These are phyloP conservation scores for Neofusicoccum laricinum DNA, from an alignment of 2,329 filamentous ascomycete genomes.

Conservation along the genomic window DNA sequence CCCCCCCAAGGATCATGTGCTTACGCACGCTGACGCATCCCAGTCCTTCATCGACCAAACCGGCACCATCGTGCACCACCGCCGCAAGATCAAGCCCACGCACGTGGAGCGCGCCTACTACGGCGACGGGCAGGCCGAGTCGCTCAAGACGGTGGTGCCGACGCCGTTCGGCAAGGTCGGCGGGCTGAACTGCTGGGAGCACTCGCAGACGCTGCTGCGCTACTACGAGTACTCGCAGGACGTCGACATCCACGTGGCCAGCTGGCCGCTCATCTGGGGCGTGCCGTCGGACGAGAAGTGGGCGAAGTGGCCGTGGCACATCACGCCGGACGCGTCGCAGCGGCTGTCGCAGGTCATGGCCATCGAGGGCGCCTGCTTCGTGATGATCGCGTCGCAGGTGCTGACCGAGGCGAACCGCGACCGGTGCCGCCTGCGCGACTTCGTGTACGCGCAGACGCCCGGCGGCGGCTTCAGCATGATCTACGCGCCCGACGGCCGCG, in stretches of 20 bases:
- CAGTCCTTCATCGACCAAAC: slow-evolving; percentile 29
- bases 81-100: slow-evolving; percentile 43
- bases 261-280: slow-evolving; percentile 35
- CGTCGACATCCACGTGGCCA: slow-evolving; percentile 41
- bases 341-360: slow-evolving; percentile 55
- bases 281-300: slow-evolving; percentile 38
- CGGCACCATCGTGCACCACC: slow-evolving; percentile 35
- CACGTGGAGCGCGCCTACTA: slow-evolving; percentile 46
- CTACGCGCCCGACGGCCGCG: slow-evolving; percentile 51
- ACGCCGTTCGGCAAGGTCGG: slow-evolving; percentile 32
- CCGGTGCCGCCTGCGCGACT: slow-evolving; percentile 41
- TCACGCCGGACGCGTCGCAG: slow-evolving; percentile 50
- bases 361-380: slow-evolving; percentile 55
- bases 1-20: background rate
- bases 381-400: slow-evolving; percentile 52
- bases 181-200: slow-evolving; percentile 40
- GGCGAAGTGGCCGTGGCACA: slow-evolving; percentile 49
- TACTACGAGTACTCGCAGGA: slow-evolving; percentile 38
- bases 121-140: slow-evolving; percentile 36
- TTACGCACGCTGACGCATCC: background rate
- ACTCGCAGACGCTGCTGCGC: slow-evolving; percentile 43
- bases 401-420: slow-evolving; percentile 42
- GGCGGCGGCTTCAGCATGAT: slow-evolving; percentile 51
- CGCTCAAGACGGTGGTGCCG: slow-evolving; percentile 34
- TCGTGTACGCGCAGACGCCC: slow-evolving; percentile 38